Conservation (phyloP, 129 eudicot genomes). For the Lactuca saligna region DNA sequence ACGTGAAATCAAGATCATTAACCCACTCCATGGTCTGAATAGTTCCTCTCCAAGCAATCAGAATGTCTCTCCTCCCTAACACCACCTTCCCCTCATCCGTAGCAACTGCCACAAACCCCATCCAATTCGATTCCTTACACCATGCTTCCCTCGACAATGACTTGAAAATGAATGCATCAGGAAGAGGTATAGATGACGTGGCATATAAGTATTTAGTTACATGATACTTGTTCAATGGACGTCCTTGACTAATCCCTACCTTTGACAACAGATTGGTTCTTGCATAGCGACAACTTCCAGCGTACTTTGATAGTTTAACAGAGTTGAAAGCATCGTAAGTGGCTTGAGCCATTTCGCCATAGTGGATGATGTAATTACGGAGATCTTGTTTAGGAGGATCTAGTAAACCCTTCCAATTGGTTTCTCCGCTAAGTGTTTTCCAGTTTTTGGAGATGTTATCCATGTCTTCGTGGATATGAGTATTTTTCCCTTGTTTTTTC, state of each 20-base stretch:
- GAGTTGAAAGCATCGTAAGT: slow-evolving; percentile 65
- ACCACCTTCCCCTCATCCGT: slow-evolving; percentile 64
- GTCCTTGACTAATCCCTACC: slow-evolving; percentile 49
- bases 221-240: slow-evolving; percentile 50
- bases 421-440: slow-evolving; percentile 64
- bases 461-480: slow-evolving; percentile 8
- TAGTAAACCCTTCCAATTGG: slow-evolving; percentile 61
- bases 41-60: slow-evolving; percentile 93
- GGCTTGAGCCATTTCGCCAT: slow-evolving; percentile 83
- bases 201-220: slow-evolving; percentile 75
- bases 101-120: slow-evolving; percentile 90
- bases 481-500: slow-evolving; percentile 18
- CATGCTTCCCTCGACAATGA: slow-evolving; percentile 85
- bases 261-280: slow-evolving; percentile 40
- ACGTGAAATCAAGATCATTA: slow-evolving; percentile 57
- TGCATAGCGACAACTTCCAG: slow-evolving; percentile 59
- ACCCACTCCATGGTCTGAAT: slow-evolving; percentile 67
- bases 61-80: slow-evolving; percentile 84
- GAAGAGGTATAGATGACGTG: slow-evolving; percentile 52
- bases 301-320: slow-evolving; percentile 59
- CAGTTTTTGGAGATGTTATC: slow-evolving; percentile 59
- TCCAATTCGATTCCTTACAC: slow-evolving; percentile 89
- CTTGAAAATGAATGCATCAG: slow-evolving; percentile 53
- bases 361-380: slow-evolving; percentile 66
- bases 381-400: slow-evolving; percentile 76